Conservation (phyloP, 441 rosid genomes). For the Arabidopsis hybrid region DNA sequence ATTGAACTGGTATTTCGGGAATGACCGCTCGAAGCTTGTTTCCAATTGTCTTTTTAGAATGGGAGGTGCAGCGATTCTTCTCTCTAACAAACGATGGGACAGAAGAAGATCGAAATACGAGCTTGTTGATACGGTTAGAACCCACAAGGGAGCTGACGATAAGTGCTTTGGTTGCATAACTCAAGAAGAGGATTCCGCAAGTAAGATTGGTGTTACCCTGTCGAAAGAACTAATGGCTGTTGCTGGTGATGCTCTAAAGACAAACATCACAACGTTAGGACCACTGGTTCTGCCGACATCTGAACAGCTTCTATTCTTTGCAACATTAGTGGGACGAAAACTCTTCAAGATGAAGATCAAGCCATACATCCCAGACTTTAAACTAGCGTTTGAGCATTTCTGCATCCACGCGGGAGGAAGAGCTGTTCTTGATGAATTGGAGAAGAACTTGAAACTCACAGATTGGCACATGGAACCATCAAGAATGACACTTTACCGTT, state of each 20-base stretch:
- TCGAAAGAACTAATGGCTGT: constrained; percentile 46
- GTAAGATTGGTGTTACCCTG: constrained; percentile 41
- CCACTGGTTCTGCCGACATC: constrained; percentile 44
- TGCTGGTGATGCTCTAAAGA: constrained; percentile 44
- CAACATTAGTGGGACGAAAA: constrained; percentile 39
- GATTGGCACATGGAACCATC: constrained; percentile 73
- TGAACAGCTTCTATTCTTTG: constrained; percentile 44
- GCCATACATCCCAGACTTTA: constrained; percentile 44
- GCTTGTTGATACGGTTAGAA: constrained; percentile 61
- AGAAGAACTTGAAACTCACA: constrained; percentile 50
- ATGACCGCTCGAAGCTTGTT: constrained; percentile 64
- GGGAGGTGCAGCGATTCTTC: constrained; percentile 66
- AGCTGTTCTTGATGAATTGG: constrained; percentile 45
- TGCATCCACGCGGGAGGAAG: constrained; percentile 43
- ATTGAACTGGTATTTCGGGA: constrained; percentile 64
- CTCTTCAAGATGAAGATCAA: constrained; percentile 45
- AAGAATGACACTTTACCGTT: constrained; percentile 60
- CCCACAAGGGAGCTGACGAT: constrained; percentile 66
- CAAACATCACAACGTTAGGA: constrained; percentile 42
- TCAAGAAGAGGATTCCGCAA: constrained; percentile 58
- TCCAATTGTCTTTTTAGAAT: constrained; percentile 64
- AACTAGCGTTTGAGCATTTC: constrained; percentile 45
- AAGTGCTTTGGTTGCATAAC: constrained; percentile 62
- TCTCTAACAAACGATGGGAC: constrained; percentile 59
- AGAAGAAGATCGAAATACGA: constrained; percentile 56